Base-by-base conservation (phyloP, 2,329 filamentous ascomycete genomes). In the Penicillium sp. region DNA sequence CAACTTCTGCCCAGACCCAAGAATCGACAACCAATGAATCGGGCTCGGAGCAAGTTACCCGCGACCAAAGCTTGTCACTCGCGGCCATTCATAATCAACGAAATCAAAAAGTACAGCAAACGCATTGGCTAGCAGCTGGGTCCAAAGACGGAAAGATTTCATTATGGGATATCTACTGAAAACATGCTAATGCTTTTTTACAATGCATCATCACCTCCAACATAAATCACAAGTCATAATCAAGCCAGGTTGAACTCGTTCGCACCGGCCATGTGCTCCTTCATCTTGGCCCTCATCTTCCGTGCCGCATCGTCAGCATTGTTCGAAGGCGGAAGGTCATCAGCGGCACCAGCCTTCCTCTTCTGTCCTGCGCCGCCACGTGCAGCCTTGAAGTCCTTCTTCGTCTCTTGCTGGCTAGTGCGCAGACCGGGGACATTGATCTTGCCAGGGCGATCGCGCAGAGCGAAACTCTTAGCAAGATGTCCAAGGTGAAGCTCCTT, bases 81-180 rank as follows among this genome's bases (percentile, higher is more conserved):
- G 68, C 80, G 50, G 79, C 74, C 2, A 83, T 90, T 44, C 87
- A 83, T 53, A 81, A 85, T 31, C 81, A 83, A 57, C 78, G 89
- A 49, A 76, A 84, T 20, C 76, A 76, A 31, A 85, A 84, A 61
- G 86, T 87, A 10, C 85, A 82, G 63, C 77, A 76, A 45, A 87
- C 87, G 22, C 92, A 97, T 70, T 97, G 92, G 92, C 70, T 97
- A 46, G 94, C 88, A 16, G 90, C 85, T 1, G 94, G 94, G 1
- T 88, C 89, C 49, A 99, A 97, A 70, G 94, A 97, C 74, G 94
- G 92, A 16, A 96, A 95, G 69, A 84, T 97, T 56, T 95, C 90
- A 67, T 75, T 99, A 61, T 99, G 94, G 94, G 90, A 96, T 74
- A 85, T 97, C 52, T 99, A 94, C 70, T 92, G 63, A 76, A 55